Percentiles rank a stretch among this genome's conserved stretches.
Conservation (phyloP, 2,329 filamentous ascomycete genomes). For the Huntiella savannae region DNA sequence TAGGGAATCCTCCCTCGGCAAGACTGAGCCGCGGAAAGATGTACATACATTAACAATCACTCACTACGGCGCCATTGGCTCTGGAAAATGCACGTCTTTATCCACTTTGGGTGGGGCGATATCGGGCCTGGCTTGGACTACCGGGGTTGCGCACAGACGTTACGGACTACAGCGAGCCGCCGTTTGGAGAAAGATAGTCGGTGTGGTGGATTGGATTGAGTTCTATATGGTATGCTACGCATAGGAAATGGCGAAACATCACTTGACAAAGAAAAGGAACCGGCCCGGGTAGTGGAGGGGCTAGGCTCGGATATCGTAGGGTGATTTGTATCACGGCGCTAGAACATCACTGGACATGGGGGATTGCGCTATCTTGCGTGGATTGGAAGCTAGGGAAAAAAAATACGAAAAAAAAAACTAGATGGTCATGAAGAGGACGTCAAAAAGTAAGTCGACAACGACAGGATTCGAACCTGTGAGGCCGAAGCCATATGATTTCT, state of each 20-base stretch:
- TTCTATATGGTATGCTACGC: neutral
- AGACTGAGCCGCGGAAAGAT: too few relatives aligned
- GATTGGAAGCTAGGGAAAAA: neutral
- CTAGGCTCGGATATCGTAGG: neutral
- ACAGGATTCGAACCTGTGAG: constrained; percentile 10
- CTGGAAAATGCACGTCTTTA: neutral
- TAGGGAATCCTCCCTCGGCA: too few relatives aligned
- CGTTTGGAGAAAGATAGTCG: neutral
- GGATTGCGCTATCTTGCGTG: too few relatives aligned
- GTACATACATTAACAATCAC: too few relatives aligned
- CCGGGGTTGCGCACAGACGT: neutral
- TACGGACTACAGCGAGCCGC: neutral
- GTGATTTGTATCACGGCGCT: neutral
- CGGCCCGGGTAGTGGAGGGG: neutral
- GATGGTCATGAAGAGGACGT: neutral
- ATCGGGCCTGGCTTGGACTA: neutral
- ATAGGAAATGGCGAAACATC: neutral
- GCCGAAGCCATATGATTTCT: constrained; percentile 9
- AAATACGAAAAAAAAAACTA: too few relatives aligned
- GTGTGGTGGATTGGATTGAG: too few relatives aligned
- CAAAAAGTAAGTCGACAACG: constrained; percentile 1
- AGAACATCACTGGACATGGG: neutral
- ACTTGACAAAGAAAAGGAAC: neutral
- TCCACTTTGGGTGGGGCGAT: neutral
- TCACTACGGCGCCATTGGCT: neutral